A percentile compares a stretch with the other conserved stretches of the same genome.
phyloP scores from a whole-genome alignment of 2,329 filamentous ascomycete genomes.

The Grosmannia serpens region DNA sequence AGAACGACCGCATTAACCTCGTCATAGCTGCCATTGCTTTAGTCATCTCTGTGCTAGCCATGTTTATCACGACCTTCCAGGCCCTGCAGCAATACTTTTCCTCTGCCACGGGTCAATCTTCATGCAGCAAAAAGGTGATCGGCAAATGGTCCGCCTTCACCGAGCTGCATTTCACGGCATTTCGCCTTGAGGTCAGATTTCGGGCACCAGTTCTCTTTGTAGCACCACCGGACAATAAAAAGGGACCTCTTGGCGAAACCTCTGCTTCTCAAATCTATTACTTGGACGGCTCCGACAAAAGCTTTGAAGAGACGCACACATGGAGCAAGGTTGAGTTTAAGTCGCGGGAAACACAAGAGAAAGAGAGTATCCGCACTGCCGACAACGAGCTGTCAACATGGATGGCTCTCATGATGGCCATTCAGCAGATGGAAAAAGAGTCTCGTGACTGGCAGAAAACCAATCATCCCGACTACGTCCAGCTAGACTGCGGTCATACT shows the following conservation, averaged over 20 bases:
- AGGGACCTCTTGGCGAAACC: slow-evolving; percentile 19
- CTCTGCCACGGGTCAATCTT: slow-evolving; percentile 35
- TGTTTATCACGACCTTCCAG: slow-evolving; percentile 32
- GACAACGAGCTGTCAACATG: slow-evolving; percentile 45
- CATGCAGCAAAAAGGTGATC: slow-evolving; percentile 35
- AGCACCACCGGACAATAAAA: slow-evolving; percentile 27
- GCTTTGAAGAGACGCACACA: slow-evolving; percentile 13
- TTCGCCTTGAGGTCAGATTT: slow-evolving; percentile 38
- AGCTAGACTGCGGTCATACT: slow-evolving; percentile 19
- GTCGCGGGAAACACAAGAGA: slow-evolving; percentile 2
- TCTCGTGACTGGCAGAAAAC: slow-evolving; percentile 33
- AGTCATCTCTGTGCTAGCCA: slow-evolving; percentile 33
- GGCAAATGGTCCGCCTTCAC: slow-evolving; percentile 32
- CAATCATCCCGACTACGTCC: slow-evolving; percentile 12
- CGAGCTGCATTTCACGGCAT: slow-evolving; percentile 25
- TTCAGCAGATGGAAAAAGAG: slow-evolving; percentile 37
- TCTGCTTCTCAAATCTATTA: slow-evolving; percentile 19
- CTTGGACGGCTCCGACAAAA: slow-evolving; percentile 27
- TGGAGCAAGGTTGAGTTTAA: slow-evolving; percentile 12
- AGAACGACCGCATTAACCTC: slow-evolving; percentile 18
- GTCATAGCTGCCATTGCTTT: slow-evolving; percentile 31
- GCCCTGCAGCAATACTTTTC: slow-evolving; percentile 38
- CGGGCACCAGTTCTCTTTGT: slow-evolving; percentile 38
- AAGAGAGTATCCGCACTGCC: slow-evolving; percentile 33
- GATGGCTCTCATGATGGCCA: slow-evolving; percentile 35